Evolutionary conservation across 1,284 basidiomycete genomes (phyloP), one percentile per base, ranked within the genome.

Genomic region (Phylloboletellus chloephorus): DNA sequence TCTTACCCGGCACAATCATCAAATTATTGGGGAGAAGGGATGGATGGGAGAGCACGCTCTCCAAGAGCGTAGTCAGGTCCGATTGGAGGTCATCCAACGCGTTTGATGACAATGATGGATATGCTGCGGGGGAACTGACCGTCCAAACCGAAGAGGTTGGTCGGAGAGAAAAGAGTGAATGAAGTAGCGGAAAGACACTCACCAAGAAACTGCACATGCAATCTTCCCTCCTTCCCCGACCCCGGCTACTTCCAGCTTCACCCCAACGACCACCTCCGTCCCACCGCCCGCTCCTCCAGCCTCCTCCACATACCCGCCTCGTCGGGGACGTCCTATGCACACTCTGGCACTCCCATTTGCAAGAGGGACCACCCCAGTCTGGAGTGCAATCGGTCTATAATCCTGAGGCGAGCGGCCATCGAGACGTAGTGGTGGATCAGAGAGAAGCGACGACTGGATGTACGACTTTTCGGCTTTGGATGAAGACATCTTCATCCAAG

Each of bases 401-500:
- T 83, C 79, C 16, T 71, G 59, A 1, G 82, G 63, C 10, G 66
- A 53, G 15, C 88, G 79, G 0, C 86, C 86, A 58, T 90, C 80
- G 3, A 73, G 68, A 37, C 86, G 78, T 19, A 77, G 63, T 5
- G 82, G 74, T 5, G 75, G 70, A 29, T 61, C 57, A 2, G 74
- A 69, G 10, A 74, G 65, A 5, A 88, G 65, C 0, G 82, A 79
- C 12, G 74, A 60, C 49, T 77, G 76, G 28, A 86, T 82, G 56
- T 82, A 89, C 2, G 83, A 75, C 53, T 75, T 76, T 65, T 88
- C 86, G 1, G 84, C 74, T 53, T 87, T 87, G 36, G 85, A 88
- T 38, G 79, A 61, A 2, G 73, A 69, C 11, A 59, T 41, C 46
- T 54, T 58, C 37, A 36, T 19, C 26, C 16, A 39, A 10, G 6